Evolutionary conservation across 2,329 filamentous ascomycete species (phyloP), one percentile per base, ranked within the genome.

Genomic region (Alternaria infectoria): DNA sequence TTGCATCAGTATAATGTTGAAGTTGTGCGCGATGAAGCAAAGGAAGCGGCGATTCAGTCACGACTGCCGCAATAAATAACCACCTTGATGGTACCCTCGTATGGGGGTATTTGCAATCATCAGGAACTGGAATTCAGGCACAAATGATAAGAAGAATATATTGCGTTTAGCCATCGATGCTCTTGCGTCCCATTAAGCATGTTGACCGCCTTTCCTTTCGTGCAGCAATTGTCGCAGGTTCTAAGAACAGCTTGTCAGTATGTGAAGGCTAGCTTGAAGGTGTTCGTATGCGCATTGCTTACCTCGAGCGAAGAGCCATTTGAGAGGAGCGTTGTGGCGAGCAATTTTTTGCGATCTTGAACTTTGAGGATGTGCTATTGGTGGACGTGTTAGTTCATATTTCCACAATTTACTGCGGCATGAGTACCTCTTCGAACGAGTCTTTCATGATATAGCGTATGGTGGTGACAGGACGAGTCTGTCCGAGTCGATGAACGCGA

Each of bases 391-490:
- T 5, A 56, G 54, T 44, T 45, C 17, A 17, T 0, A 5, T 28
- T 43, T 8, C 15, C n/a, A 17, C n/a, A 13, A 4, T 2, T 17
- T 7, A 15, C 19, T 28, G 11, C 25, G 52, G 25, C 43, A n/a
- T 40, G 17, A 13, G 9, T 36, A 54, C 49, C 57, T 66, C 66
- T 65, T 84, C 82, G 15, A 83, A 80, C 0, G 79, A 79, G 23
- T 80, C 72, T 3, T 73, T 65, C 8, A 84, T 72, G 17, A 78
- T 77, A 19, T 81, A 81, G 2, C 80, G 76, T 1, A 83, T 64
- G 0, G 77, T 82, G 0, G 76, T 81, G 1, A 84, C 73, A 5
- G 64, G 46, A 19, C 32, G 62, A 11, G 40, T 70, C 36, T 74
- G 71, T 2, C 73, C 70, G 13, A 74, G 62, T 0, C 71, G 64